phyloP scores from a whole-genome alignment of 2,329 filamentous ascomycete genomes.

The Phaeosphaeriaceae sp. region DNA sequence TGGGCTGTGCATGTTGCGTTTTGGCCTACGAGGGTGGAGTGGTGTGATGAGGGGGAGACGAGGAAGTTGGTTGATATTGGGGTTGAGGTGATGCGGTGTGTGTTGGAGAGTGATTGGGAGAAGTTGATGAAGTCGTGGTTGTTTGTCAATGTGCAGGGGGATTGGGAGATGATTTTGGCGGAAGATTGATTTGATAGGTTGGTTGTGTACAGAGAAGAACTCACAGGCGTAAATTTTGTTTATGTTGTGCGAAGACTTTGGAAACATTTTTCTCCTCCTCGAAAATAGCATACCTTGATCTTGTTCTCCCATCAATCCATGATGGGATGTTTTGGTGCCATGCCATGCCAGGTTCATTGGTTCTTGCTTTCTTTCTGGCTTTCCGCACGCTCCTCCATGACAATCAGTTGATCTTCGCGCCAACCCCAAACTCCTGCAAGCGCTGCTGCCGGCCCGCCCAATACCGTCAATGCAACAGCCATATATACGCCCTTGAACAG shows the following conservation, averaged over 20 bases:
- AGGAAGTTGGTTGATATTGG: conserved; percentile 34
- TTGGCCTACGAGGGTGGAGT: conserved; percentile 43
- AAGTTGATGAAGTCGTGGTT: conserved; percentile 17
- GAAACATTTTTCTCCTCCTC: too few relatives aligned
- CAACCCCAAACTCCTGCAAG: conserved; percentile 23
- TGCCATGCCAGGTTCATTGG: conserved; percentile 1
- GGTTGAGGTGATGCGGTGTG: conserved; percentile 18
- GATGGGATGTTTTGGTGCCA: not conserved
- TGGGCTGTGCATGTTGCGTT: conserved; percentile 45
- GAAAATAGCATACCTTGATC: too few relatives aligned
- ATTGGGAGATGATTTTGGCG: conserved; percentile 3
- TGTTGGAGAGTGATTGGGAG: conserved; percentile 28
- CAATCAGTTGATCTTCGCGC: conserved; percentile 20
- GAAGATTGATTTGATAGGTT: not conserved
- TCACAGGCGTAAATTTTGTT: too few relatives aligned
- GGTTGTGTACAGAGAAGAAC: too few relatives aligned
- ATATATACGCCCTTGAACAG: conserved; percentile 13
- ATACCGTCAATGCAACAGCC: conserved; percentile 6
- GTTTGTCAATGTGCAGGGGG: conserved; percentile 15
- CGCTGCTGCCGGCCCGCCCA: conserved; percentile 18
- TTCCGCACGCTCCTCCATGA: conserved; percentile 13
- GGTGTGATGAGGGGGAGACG: conserved; percentile 35
- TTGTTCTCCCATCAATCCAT: too few relatives aligned
- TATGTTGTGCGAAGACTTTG: too few relatives aligned
- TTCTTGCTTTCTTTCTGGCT: conserved; percentile 12